A percentile compares a stretch with the other conserved stretches of the same genome.
Conservation (phyloP, 2,329 filamentous ascomycete genomes). For the Tympanopsis confertula region DNA sequence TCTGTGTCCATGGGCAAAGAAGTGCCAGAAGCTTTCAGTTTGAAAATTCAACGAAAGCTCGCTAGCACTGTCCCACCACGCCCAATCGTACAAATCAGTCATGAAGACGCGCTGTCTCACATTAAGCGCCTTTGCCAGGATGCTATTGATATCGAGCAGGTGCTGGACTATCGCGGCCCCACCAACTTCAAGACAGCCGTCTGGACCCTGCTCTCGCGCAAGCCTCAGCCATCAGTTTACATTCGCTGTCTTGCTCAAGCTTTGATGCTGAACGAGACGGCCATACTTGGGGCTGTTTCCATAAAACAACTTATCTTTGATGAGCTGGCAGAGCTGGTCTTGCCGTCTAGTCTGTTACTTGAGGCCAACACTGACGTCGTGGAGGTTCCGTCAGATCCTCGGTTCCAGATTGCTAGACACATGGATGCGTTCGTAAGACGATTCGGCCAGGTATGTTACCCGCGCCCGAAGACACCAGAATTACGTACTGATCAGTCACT, state of each 20-base stretch:
- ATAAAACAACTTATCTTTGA: conserved; percentile 68
- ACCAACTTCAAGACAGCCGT: conserved; percentile 63
- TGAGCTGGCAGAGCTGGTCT: conserved; percentile 66
- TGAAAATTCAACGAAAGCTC: conserved; percentile 79
- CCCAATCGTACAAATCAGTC: conserved; percentile 69
- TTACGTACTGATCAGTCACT: conserved; percentile 11
- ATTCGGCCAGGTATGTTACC: conserved; percentile 19
- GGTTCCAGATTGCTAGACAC: conserved; percentile 59
- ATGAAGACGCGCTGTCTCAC: conserved; percentile 59
- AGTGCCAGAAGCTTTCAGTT: conserved; percentile 73
- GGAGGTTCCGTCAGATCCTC: conserved; percentile 62
- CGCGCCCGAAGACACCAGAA: too few species aligned
- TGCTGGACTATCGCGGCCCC: conserved; percentile 57
- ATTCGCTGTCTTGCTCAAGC: conserved; percentile 70
- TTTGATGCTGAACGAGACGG: conserved; percentile 62
- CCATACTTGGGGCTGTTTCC: conserved; percentile 54
- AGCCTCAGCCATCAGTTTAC: conserved; percentile 73
- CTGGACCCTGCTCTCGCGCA: conserved; percentile 62
- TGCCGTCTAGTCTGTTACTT: conserved; percentile 61
- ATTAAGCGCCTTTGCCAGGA: conserved; percentile 63
- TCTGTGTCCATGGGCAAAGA: conserved; percentile 38
- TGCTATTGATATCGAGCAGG: conserved; percentile 53
- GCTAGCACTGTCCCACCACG: conserved; percentile 89
- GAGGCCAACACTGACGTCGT: conserved; percentile 66
- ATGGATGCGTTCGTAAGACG: conserved; percentile 60